phyloP scores from a whole-genome alignment of 2,329 filamentous ascomycete species.

The Fusarium sp. region DNA sequence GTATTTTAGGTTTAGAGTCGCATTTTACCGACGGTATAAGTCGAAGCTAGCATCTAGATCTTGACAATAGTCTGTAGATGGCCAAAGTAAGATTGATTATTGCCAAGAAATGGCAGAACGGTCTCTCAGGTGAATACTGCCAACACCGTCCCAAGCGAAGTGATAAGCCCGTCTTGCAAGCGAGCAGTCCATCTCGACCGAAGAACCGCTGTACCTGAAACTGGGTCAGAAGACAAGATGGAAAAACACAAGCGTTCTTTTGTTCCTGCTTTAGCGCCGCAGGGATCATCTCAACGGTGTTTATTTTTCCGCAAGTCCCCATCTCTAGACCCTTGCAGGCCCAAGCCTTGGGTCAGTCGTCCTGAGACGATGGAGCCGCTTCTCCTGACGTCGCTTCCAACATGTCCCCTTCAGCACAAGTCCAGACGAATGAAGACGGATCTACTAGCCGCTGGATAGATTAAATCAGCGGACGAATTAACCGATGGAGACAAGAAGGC shows the following conservation, averaged over 20 bases:
- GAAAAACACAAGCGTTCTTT: constrained; percentile 15
- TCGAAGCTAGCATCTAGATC: neutral
- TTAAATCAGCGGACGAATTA: neutral
- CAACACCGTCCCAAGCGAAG: constrained; percentile 12
- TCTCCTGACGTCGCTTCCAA: neutral
- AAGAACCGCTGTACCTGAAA: constrained; percentile 39
- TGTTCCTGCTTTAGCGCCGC: constrained; percentile 37
- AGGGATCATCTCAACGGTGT: constrained; percentile 1
- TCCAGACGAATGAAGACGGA: neutral
- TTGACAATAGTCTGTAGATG: neutral
- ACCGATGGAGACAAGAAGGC: neutral
- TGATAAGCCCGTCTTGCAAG: neutral
- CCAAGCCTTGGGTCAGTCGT: neutral
- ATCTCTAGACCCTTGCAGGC: neutral
- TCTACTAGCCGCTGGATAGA: neutral
- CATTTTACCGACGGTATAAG: neutral
- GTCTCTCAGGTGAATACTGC: neutral
- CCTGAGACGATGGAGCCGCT: constrained; percentile 2
- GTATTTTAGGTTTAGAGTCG: neutral
- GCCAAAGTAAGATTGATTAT: neutral
- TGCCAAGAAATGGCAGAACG: neutral
- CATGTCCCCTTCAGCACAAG: neutral
- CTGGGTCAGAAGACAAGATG: constrained; percentile 9
- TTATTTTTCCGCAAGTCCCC: constrained; percentile 27
- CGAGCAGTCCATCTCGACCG: constrained; percentile 5